Conservation (phyloP, 1,284 basidiomycete genomes). For the Trichosporon asahii region DNA sequence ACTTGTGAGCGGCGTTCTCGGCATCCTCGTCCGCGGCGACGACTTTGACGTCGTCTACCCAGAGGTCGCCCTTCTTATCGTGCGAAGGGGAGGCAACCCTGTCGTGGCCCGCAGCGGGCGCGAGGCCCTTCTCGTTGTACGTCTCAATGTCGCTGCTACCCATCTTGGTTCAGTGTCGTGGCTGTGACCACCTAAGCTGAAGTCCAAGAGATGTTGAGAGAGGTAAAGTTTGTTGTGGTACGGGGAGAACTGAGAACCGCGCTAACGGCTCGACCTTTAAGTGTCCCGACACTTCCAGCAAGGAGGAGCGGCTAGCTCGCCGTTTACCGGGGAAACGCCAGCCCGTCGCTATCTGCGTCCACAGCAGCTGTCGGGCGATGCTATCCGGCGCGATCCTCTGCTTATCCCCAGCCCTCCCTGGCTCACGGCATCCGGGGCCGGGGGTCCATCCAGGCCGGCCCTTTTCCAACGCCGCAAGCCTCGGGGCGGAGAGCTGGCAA, state of each 20-base stretch:
- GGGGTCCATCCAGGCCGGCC: background rate
- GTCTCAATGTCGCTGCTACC: background rate
- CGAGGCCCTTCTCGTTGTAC: constrained; percentile 8
- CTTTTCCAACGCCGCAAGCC: background rate
- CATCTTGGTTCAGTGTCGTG: background rate
- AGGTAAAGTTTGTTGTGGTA: background rate
- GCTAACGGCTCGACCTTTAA: background rate
- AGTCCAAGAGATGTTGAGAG: background rate
- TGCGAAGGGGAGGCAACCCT: background rate
- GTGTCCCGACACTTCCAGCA: background rate
- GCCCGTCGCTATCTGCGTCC: background rate
- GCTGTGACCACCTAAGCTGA: background rate
- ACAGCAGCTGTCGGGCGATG: background rate
- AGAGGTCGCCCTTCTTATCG: constrained; percentile 6
- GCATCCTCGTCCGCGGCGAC: background rate
- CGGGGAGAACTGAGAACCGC: background rate
- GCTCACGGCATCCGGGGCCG: background rate
- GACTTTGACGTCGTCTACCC: background rate
- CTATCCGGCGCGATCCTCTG: constrained; percentile 1
- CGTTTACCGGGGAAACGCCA: background rate
- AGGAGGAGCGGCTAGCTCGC: background rate
- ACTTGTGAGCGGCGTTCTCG: constrained; percentile 2
- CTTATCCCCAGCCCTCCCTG: background rate
- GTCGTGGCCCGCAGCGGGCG: background rate
- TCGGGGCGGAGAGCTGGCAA: background rate